A percentile compares a stretch with the other conserved stretches of the same genome.
phyloP scores from a whole-genome alignment of 306 rosid species.

The Carpinus fangiana region DNA sequence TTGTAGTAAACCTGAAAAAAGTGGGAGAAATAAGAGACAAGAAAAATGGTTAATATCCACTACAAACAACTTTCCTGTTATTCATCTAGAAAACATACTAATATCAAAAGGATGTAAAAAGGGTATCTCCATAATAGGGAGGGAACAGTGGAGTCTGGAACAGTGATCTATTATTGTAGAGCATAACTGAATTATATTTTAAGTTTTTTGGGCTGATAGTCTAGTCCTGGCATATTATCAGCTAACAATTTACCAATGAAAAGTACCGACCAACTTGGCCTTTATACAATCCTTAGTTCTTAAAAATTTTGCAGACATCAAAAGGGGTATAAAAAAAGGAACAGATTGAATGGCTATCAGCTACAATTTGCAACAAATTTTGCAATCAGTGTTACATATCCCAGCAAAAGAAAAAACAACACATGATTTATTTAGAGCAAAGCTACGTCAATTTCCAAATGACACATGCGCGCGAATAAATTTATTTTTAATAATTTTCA shows the following conservation, averaged over 20 bases:
- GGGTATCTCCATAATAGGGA: not conserved
- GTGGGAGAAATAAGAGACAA: not conserved
- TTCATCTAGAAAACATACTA: not conserved
- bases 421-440: not conserved
- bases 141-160: not conserved
- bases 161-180: not conserved
- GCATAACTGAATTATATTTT: not conserved
- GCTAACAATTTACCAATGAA: not conserved
- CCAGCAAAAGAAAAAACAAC: not conserved
- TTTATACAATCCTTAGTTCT: too few relatives aligned
- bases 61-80: too few relatives aligned
- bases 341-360: not conserved
- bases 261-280: not conserved
- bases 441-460: too few relatives aligned
- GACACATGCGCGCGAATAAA: too few relatives aligned
- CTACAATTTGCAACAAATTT: not conserved
- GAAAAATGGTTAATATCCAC: constrained; percentile 17
- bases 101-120: not conserved
- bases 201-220: not conserved
- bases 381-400: not conserved
- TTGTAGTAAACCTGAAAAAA: constrained; percentile 74
- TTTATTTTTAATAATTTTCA: too few relatives aligned
- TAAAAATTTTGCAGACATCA: not conserved
- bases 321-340: not conserved
- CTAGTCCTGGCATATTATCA: not conserved